Base-by-base conservation (phyloP, 1,284 basidiomycete species). In the Moesziomyces sp. region DNA sequence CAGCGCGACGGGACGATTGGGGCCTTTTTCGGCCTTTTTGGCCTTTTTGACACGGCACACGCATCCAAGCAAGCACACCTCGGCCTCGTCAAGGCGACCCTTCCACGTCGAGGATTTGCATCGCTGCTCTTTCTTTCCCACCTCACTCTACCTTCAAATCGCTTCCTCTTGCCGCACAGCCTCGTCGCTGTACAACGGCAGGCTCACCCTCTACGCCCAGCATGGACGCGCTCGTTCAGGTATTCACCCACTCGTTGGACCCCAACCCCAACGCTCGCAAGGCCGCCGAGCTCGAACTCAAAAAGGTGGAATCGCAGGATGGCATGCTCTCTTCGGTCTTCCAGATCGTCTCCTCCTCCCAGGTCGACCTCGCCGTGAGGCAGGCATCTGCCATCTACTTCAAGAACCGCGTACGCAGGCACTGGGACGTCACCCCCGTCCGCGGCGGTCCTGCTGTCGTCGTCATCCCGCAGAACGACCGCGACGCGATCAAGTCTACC, bases 331-430 rank as follows among this genome's bases (percentile, higher is more conserved):
- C 73, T 11, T 71, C 76, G 18, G 79, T 77, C 49, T 77, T 84
- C 43, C 76, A 80, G 47, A 49, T 84, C 21, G 68, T 83, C 6
- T 58, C 75, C 3, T 65, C 75, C 21, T 21, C 58, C 16, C 72
- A 83, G 28, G 58, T 77, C 13, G 79, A 82, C 34, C 21, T 74
- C 14, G 50, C 78, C 3, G 65, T 80, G 9, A 68, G 82, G 26
- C 82, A 83, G 57, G 82, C 82, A 1, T 74, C 81, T 11, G 67
- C 82, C 23, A 78, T 84, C 62, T 81, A 83, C 68, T 62, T 80
- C 28, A 84, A 84, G 70, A 84, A 84, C 62, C 80, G 82, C 48
- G 71, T 83, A 11, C 58, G 75, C 11, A 52, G 71, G 4, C 65
- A 74, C 21, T 84, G 82, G 82, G 81, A 82, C 47, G 24, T 58